Evolutionary conservation across 345 rosid genomes (phyloP).

Genomic region (Camelina hispida): DNA sequence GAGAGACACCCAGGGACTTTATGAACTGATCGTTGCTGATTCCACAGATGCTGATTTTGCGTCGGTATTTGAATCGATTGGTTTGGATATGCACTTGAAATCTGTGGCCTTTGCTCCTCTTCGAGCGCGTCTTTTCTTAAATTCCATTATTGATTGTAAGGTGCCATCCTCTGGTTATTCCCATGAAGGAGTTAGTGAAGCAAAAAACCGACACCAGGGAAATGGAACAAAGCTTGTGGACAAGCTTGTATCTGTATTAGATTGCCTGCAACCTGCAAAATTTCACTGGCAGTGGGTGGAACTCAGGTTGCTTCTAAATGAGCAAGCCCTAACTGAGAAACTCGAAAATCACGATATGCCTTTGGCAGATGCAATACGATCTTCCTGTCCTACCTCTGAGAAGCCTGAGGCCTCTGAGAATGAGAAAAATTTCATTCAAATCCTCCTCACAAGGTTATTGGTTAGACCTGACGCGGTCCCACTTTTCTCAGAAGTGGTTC

Average conservation of each 20-base stretch:
- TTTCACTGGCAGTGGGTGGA: slow-evolving; percentile 99
- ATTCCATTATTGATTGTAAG: slow-evolving; percentile 84
- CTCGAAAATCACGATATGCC: slow-evolving; percentile 74
- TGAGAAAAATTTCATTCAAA: slow-evolving; percentile 84
- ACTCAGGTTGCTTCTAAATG: slow-evolving; percentile 94
- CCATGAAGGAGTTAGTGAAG: slow-evolving; percentile 63
- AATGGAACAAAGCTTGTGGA: slow-evolving; percentile 75
- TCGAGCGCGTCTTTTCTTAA: slow-evolving; percentile 88
- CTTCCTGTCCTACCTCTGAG: slow-evolving; percentile 72
- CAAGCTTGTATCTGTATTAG: slow-evolving; percentile 77
- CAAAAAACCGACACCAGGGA: slow-evolving; percentile 58
- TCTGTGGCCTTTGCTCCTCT: slow-evolving; percentile 82
- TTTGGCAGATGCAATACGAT: slow-evolving; percentile 74
- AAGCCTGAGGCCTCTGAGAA: slow-evolving; percentile 84
- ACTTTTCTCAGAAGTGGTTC: slow-evolving; percentile 91
- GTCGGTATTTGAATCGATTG: slow-evolving; percentile 63
- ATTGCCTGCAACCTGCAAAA: slow-evolving; percentile 91
- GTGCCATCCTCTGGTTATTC: slow-evolving; percentile 56
- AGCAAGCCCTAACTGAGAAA: slow-evolving; percentile 88
- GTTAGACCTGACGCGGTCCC: slow-evolving; percentile 97
- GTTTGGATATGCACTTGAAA: slow-evolving; percentile 72
- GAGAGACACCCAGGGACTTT: slow-evolving; percentile 80
- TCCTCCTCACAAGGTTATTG: slow-evolving; percentile 90
- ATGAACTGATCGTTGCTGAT: slow-evolving; percentile 87
- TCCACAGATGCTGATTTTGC: slow-evolving; percentile 90